A percentile compares a stretch with the other conserved stretches of the same genome.
Evolutionary conservation across 306 rosid species (phyloP).

Genomic region (Cyclanthera cordifolia): DNA sequence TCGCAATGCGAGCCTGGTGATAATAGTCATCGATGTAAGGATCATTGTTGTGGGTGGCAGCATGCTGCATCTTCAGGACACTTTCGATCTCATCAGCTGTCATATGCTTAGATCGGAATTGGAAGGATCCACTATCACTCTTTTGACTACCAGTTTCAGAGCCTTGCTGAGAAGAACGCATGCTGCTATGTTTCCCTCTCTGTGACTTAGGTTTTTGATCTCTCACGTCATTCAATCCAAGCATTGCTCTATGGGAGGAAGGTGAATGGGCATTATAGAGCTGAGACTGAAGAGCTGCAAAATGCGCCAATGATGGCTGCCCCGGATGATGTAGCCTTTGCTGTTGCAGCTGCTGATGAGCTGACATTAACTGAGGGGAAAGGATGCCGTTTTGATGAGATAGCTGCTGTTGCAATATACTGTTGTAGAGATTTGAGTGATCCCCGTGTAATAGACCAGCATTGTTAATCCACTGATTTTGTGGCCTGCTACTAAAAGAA

Average conservation of each 20-base stretch:
- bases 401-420: slow-evolving; percentile 73
- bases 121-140: slow-evolving; percentile 53
- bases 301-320: slow-evolving; percentile 40
- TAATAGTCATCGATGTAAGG: slow-evolving; percentile 97
- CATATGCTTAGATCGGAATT: slow-evolving; percentile 76
- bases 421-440: slow-evolving; percentile 30
- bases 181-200: slow-evolving; percentile 43
- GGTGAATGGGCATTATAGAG: slow-evolving; percentile 42
- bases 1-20: slow-evolving; percentile 83
- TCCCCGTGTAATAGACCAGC: slow-evolving; percentile 41
- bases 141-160: slow-evolving; percentile 47
- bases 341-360: slow-evolving; percentile 43
- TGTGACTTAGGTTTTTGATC: slow-evolving; percentile 64
- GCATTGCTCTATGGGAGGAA: slow-evolving; percentile 71
- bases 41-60: slow-evolving; percentile 90
- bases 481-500: slow-evolving; percentile 33
- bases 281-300: slow-evolving; percentile 43
- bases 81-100: slow-evolving; percentile 81
- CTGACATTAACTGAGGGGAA: slow-evolving; percentile 44
- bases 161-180: slow-evolving; percentile 50
- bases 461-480: slow-evolving; percentile 48
- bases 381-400: slow-evolving; percentile 38
- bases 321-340: slow-evolving; percentile 43
- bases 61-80: slow-evolving; percentile 88
- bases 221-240: slow-evolving; percentile 60